phyloP scores from a whole-genome alignment of 352 stramenopile genomes.

The Thalassiosira exigua region DNA sequence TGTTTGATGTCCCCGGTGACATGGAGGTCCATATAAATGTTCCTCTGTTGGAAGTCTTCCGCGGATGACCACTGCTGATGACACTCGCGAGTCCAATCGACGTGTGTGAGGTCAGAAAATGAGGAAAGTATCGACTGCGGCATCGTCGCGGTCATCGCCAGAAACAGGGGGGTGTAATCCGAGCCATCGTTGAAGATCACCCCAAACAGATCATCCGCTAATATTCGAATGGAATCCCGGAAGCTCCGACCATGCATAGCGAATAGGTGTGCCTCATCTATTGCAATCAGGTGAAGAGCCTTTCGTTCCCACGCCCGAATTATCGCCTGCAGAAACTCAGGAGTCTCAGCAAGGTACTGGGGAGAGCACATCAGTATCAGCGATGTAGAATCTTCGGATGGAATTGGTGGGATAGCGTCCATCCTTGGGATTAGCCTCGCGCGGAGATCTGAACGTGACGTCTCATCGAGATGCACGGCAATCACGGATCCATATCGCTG shows the following conservation, averaged over 20 bases:
- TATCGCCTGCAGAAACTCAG: too few relatives aligned
- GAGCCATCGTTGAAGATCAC: too few relatives aligned
- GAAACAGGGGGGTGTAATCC: not conserved
- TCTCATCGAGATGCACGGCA: too few relatives aligned
- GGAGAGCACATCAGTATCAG: too few relatives aligned
- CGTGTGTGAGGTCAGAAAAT: not conserved
- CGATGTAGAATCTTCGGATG: too few relatives aligned
- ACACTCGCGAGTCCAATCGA: not conserved
- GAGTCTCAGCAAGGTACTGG: too few relatives aligned
- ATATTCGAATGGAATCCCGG: not conserved
- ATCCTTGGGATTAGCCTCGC: too few relatives aligned
- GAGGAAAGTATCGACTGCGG: not conserved
- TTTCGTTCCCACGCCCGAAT: too few relatives aligned
- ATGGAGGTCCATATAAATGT: not conserved
- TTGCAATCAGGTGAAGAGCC: too few relatives aligned
- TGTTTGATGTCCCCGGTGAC: not conserved
- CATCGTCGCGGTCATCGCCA: not conserved
- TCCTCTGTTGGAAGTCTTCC: not conserved
- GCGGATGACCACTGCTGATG: not conserved
- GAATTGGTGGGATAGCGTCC: too few relatives aligned
- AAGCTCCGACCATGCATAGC: not conserved
- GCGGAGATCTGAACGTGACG: too few relatives aligned
- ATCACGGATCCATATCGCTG: too few relatives aligned
- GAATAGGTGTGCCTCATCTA: constrained; percentile 22
- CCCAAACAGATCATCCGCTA: constrained; percentile 1